A percentile compares a stretch with the other conserved stretches of the same genome.
phyloP scores from a whole-genome alignment of 257 asterid genomes.

The Solanum dulcamara region DNA sequence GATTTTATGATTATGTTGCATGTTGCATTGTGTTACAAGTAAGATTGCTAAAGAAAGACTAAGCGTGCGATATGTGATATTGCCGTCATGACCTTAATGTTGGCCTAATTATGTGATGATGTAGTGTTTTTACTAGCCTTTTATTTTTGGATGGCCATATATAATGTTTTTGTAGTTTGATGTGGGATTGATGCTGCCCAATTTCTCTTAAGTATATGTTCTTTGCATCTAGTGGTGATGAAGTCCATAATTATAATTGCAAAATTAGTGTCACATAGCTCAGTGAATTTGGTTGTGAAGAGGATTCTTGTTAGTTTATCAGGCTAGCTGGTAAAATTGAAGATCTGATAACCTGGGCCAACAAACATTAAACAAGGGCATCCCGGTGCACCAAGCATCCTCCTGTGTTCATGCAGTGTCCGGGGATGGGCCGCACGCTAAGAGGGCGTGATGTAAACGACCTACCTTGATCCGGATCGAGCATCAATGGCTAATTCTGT shows the following conservation, averaged over 20 bases:
- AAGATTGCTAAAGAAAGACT: neutral
- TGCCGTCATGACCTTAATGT: neutral
- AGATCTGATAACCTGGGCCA: neutral
- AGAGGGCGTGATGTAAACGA: neutral
- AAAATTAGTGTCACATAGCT: neutral
- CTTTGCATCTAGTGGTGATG: neutral
- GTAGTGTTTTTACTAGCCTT: neutral
- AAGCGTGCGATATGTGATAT: neutral
- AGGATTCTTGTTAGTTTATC: neutral
- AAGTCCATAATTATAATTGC: neutral
- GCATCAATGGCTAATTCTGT: neutral
- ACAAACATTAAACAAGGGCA: neutral
- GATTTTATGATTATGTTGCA: neutral
- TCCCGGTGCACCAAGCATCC: neutral
- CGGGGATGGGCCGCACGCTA: neutral
- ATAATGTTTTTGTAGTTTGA: neutral
- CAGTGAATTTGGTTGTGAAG: neutral
- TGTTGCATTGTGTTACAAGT: neutral
- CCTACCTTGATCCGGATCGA: neutral
- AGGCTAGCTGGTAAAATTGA: neutral
- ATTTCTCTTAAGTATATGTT: neutral
- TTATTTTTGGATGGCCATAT: neutral
- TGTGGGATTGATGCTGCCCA: neutral
- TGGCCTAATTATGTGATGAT: neutral
- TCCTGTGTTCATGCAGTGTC: neutral